phyloP scores from a whole-genome alignment of 768 basidiomycete species.

The Agaricus bisporus region DNA sequence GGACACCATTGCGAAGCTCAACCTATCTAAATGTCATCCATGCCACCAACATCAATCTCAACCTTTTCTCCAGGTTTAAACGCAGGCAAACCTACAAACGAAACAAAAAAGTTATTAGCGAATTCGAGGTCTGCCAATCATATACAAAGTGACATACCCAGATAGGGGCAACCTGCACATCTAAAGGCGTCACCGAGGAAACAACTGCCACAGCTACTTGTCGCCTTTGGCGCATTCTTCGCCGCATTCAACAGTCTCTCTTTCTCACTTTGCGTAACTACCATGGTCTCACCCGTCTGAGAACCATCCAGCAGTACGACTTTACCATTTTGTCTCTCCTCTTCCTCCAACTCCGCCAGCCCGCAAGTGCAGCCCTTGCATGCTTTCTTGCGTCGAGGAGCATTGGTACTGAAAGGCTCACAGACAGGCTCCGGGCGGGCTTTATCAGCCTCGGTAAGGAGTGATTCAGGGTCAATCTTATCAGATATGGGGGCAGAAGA shows the following conservation, averaged over 20 bases:
- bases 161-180: conserved; percentile 93
- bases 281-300: conserved; percentile 52
- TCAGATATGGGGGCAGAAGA: conserved; percentile 53
- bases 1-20: neutral
- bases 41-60: conserved; percentile 70
- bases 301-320: conserved; percentile 67
- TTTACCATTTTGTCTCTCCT: conserved; percentile 57
- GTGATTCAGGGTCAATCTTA: conserved; percentile 73
- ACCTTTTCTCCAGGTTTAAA: conserved; percentile 99
- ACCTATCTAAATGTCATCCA: conserved; percentile 71
- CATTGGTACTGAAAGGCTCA: conserved; percentile 50
- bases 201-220: conserved; percentile 96
- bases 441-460: conserved; percentile 81
- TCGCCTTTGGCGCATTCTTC: conserved; percentile 74
- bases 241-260: conserved; percentile 62
- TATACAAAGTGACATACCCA: conserved; percentile 55
- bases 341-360: conserved; percentile 87
- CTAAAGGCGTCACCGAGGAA: conserved; percentile 97
- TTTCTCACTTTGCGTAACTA: conserved; percentile 53
- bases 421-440: conserved; percentile 72
- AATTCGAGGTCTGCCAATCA: conserved; percentile 7
- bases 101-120: conserved; percentile 9
- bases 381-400: conserved; percentile 76
- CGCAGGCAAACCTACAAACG: conserved; percentile 76
- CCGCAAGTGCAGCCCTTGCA: conserved; percentile 98